These are phyloP conservation scores for Rhizopogon roseolus DNA, from an alignment of 768 basidiomycete species.

Conservation along the genomic window DNA sequence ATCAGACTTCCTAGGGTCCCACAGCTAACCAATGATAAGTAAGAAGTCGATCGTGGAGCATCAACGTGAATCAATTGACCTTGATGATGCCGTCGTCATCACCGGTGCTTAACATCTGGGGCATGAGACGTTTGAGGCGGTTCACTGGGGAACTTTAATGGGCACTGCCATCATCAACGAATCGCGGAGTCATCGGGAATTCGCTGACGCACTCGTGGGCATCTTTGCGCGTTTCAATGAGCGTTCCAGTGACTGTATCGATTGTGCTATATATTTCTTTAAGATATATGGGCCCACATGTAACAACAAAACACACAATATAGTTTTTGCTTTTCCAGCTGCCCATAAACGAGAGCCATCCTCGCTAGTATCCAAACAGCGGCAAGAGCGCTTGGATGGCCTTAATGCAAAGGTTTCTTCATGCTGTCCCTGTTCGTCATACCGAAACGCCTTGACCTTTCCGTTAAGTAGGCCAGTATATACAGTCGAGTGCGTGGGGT, in stretches of 20 bases:
- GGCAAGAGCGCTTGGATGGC: slow-evolving; percentile 81
- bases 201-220: slow-evolving; percentile 62
- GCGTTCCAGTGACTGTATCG: slow-evolving; percentile 55
- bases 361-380: slow-evolving; percentile 61
- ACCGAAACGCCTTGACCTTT: slow-evolving; percentile 74
- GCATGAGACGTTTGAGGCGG: slow-evolving; percentile 68
- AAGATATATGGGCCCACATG: not conserved
- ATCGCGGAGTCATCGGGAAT: slow-evolving; percentile 6
- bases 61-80: slow-evolving; percentile 34
- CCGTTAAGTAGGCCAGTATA: slow-evolving; percentile 81
- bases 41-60: not conserved
- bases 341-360: slow-evolving; percentile 71
- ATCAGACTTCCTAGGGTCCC: slow-evolving; percentile 77
- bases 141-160: slow-evolving; percentile 73
- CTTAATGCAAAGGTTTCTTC: slow-evolving; percentile 54
- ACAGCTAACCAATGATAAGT: slow-evolving; percentile 50
- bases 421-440: slow-evolving; percentile 65
- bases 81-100: slow-evolving; percentile 95
- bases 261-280: slow-evolving; percentile 44
- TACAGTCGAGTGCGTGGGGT: slow-evolving; percentile 66
- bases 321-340: slow-evolving; percentile 74
- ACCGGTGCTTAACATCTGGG: slow-evolving; percentile 75
- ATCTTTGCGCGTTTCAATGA: slow-evolving; percentile 42
- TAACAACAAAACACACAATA: slow-evolving; percentile 55
- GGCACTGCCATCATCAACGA: slow-evolving; percentile 29